phyloP scores from a whole-genome alignment of 495 filamentous ascomycete species.

The Mycothermus thermophilus region DNA sequence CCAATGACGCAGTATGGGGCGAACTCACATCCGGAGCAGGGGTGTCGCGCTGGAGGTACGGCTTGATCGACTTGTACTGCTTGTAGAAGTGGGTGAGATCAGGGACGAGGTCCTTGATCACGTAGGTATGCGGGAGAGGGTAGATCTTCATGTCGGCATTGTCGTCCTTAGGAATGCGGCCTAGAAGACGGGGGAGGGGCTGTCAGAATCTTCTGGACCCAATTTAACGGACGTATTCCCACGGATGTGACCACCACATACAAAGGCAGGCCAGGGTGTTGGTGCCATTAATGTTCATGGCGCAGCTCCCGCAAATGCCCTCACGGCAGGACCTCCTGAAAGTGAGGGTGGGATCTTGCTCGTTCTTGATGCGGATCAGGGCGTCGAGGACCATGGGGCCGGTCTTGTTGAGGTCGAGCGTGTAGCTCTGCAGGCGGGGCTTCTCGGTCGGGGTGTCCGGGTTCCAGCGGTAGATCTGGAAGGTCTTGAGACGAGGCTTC shows the following conservation, averaged over 20 bases:
- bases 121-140: constrained; percentile 94
- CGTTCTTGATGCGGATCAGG: constrained; percentile 96
- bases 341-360: constrained; percentile 89
- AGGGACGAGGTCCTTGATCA: constrained; percentile 96
- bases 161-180: constrained; percentile 83
- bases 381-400: constrained; percentile 97
- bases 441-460: constrained; percentile 81
- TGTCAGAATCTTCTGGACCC: too few relatives aligned
- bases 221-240: too few relatives aligned
- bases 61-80: constrained; percentile 99
- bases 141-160: constrained; percentile 83
- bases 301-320: constrained; percentile 95
- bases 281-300: constrained; percentile 98
- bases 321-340: constrained; percentile 92
- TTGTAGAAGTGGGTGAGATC: constrained; percentile 99
- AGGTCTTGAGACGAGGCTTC: constrained; percentile 59
- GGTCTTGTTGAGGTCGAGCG: constrained; percentile 92
- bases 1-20: too few relatives aligned
- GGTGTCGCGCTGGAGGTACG: constrained; percentile 82
- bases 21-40: constrained; percentile 55
- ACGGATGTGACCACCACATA: too few relatives aligned
- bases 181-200: constrained; percentile 33
- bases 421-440: constrained; percentile 88
- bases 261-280: constrained; percentile 96
- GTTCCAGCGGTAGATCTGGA: constrained; percentile 99